phyloP scores from a whole-genome alignment of 305 asterid species.

The Fraxinus sp. region DNA sequence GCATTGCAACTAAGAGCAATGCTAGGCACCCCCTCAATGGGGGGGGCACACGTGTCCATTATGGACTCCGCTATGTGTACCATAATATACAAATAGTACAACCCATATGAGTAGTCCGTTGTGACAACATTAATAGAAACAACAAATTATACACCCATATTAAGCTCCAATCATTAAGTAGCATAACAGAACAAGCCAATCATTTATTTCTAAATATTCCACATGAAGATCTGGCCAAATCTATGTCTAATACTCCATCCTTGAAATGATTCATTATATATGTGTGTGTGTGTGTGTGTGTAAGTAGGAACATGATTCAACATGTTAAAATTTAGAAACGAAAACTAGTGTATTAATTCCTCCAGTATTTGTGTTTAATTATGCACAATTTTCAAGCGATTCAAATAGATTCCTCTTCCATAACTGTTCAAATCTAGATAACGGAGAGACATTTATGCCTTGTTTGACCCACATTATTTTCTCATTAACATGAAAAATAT shows the following conservation, averaged over 20 bases:
- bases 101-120: background rate
- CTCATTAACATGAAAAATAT: too few species aligned
- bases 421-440: background rate
- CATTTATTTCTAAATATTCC: background rate
- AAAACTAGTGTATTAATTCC: background rate
- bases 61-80: too few species aligned
- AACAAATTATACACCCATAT: background rate
- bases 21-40: background rate
- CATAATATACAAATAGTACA: too few species aligned
- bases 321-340: background rate
- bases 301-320: background rate
- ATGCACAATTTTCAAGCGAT: background rate
- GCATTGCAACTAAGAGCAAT: background rate
- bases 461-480: too few species aligned
- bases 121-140: background rate
- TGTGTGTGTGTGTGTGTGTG: too few species aligned
- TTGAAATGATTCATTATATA: background rate
- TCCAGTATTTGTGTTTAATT: background rate
- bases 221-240: background rate
- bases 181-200: background rate
- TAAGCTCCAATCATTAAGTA: background rate
- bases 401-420: background rate
- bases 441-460: background rate
- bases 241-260: background rate
- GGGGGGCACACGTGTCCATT: too few species aligned